Evolutionary conservation across 1,284 basidiomycete genomes (phyloP), one percentile per base, ranked within the genome.

Genomic region (Heterobasidion occidentale): DNA sequence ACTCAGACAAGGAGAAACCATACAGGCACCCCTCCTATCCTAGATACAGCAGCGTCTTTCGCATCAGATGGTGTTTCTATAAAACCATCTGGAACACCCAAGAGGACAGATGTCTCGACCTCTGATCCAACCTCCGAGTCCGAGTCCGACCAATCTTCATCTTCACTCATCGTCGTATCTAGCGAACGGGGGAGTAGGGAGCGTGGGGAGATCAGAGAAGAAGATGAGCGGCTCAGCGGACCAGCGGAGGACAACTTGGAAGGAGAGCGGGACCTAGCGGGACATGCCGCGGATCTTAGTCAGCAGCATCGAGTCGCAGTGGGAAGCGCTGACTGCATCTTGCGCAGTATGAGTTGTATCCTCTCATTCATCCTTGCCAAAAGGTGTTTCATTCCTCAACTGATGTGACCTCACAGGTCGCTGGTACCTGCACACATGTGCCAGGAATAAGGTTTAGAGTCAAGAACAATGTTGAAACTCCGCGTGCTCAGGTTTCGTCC

Each of bases 1-100:
- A 6, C 38, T 42, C 7, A n/a, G n/a, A n/a, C 38, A n/a, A n/a
- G 11, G 53, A 69, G 70, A 61, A 69, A 70, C 79, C 88, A 80
- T 86, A 92, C 90, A 79, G 90, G 90, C 75, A 78, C 79, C 67
- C 90, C 90, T 67, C 90, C 90, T 62, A 92, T 85, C 71, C 90
- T 85, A 69, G 90, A 92, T 62, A 92, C 88, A 57, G 85, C 83
- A 52, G 81, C 85, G 70, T 92, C 89, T 60, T 68, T 69, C 60
- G 86, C 67, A 67, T 91, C 88, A 48, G 72, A 65, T 56, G 75
- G 63, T 55, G 73, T 72, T 59, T 80, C 75, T 57, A 92, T 73
- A 54, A 70, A 62, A 57, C 88, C 90, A 65, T 92, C 90, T 12
- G 90, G 87, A 19, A 92, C 67, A 64, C 90, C 90, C 54, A 92